Evolutionary conservation across 1,284 basidiomycete species (phyloP).

Genomic region (Butyriboletus appendiculatus): DNA sequence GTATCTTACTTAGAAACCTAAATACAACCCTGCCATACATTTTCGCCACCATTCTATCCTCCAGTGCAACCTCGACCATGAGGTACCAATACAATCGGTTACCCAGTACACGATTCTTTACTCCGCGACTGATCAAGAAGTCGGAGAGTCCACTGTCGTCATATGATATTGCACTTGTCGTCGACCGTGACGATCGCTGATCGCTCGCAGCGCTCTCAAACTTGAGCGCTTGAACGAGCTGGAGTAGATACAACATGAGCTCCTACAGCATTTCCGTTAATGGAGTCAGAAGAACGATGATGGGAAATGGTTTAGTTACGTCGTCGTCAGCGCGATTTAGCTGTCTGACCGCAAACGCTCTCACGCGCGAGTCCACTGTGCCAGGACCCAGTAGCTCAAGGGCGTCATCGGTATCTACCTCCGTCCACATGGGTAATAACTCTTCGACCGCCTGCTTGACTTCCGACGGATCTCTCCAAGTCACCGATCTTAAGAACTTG

Average conservation of each 20-base stretch:
- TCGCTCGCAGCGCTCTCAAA: slow-evolving; percentile 84
- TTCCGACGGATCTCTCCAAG: slow-evolving; percentile 95
- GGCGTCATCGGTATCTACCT: slow-evolving; percentile 96
- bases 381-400: slow-evolving; percentile 92
- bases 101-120: slow-evolving; percentile 81
- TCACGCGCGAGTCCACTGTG: slow-evolving; percentile 88
- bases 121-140: slow-evolving; percentile 87
- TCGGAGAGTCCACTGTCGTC: slow-evolving; percentile 87
- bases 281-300: not conserved
- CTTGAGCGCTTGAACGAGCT: slow-evolving; percentile 97
- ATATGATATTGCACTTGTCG: slow-evolving; percentile 72
- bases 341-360: slow-evolving; percentile 93
- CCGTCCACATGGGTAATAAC: slow-evolving; percentile 94
- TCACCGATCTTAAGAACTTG: slow-evolving; percentile 98
- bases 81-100: slow-evolving; percentile 98
- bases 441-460: slow-evolving; percentile 98
- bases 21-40: slow-evolving; percentile 92
- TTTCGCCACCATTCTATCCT: slow-evolving; percentile 82
- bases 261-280: slow-evolving; percentile 56
- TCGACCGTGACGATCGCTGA: slow-evolving; percentile 63
- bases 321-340: slow-evolving; percentile 93
- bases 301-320: slow-evolving; percentile 46
- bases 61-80: slow-evolving; percentile 84
- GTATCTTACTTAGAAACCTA: slow-evolving; percentile 84
- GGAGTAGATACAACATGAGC: slow-evolving; percentile 88